These are phyloP conservation scores for Aspergillus caelatus DNA, from an alignment of 2,329 filamentous ascomycete genomes.

Conservation along the genomic window DNA sequence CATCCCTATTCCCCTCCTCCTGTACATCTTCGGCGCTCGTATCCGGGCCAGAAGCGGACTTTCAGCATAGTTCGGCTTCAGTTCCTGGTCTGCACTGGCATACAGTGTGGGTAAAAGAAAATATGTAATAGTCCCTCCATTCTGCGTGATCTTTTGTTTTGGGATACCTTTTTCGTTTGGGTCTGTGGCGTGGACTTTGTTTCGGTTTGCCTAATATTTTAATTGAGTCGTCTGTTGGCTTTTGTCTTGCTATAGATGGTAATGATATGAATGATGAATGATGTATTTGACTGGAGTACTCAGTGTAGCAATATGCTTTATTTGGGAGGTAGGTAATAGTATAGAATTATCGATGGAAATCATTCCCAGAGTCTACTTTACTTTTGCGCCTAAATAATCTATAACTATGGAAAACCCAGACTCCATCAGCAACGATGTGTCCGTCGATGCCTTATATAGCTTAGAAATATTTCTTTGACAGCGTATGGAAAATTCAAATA, in stretches of 20 bases:
- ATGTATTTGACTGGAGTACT: not conserved
- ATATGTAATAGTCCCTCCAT: not conserved
- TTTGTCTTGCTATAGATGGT: not conserved
- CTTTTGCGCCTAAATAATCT: too few species aligned
- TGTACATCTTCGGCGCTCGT: constrained; percentile 15
- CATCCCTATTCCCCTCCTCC: constrained; percentile 31
- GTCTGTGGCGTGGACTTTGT: not conserved
- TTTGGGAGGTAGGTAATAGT: too few species aligned
- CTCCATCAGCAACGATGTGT: too few species aligned
- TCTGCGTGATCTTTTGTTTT: not conserved
- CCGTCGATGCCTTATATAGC: too few species aligned
- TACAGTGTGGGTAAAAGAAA: not conserved
- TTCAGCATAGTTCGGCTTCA: not conserved
- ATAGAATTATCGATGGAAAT: too few species aligned
- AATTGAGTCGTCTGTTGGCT: not conserved
- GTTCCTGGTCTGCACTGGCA: not conserved
- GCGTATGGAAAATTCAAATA: too few species aligned
- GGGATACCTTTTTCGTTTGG: not conserved
- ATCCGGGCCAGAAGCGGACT: constrained; percentile 9
- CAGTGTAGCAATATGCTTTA: too few species aligned
- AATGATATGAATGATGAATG: not conserved
- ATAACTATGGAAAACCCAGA: too few species aligned
- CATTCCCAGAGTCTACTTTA: too few species aligned
- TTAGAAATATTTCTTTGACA: too few species aligned
- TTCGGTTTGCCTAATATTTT: not conserved